These are phyloP conservation scores for Adansonia digitata DNA, from an alignment of 345 rosid genomes.

Conservation along the genomic window DNA sequence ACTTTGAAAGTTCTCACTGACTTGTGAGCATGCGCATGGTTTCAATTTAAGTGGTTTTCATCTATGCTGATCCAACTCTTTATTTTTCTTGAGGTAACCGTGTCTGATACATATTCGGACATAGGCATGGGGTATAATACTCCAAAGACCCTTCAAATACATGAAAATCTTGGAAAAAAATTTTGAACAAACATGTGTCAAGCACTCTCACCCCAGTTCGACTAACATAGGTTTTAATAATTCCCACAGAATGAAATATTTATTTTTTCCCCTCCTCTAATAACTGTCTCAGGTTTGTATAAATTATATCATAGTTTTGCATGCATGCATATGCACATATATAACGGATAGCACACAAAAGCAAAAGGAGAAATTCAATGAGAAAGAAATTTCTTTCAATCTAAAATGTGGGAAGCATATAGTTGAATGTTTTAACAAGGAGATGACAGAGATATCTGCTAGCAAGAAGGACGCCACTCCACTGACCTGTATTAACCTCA, in stretches of 20 bases:
- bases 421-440: not conserved
- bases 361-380: not conserved
- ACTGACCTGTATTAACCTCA: constrained; percentile 84
- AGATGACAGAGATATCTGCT: not conserved
- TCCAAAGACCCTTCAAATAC: no score
- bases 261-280: not conserved
- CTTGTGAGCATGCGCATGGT: not conserved
- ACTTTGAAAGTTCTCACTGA: not conserved
- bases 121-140: no score
- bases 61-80: no score
- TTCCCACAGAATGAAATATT: not conserved
- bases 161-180: no score
- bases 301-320: not conserved
- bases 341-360: not conserved
- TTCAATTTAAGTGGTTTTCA: not conserved
- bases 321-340: not conserved
- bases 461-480: constrained; percentile 4
- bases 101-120: no score
- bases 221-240: no score
- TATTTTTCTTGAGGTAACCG: no score
- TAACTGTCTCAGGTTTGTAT: not conserved
- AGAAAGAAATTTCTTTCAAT: not conserved
- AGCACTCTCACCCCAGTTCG: no score
- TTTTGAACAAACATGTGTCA: no score
- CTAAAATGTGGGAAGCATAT: not conserved